Conservation (phyloP, 768 basidiomycete genomes). For the Strobilomyces echinocephalus region DNA sequence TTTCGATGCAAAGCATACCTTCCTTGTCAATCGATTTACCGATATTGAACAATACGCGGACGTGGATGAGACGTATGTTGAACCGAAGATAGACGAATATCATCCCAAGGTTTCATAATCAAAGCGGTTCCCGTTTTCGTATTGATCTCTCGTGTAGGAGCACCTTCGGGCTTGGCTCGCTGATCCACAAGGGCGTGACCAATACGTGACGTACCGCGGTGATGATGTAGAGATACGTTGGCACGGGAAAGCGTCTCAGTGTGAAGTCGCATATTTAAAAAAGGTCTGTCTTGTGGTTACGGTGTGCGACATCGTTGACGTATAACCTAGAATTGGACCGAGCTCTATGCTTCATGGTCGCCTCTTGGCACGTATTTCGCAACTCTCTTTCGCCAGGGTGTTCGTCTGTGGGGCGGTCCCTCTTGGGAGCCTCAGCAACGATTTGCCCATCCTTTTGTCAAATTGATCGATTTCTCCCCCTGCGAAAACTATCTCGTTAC, state of each 20-base stretch:
- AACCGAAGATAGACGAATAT: slow-evolving; percentile 72
- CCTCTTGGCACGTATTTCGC: slow-evolving; percentile 93
- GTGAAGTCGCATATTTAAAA: slow-evolving; percentile 71
- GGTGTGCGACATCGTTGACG: slow-evolving; percentile 6
- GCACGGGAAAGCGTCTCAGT: slow-evolving; percentile 88
- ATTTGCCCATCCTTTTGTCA: slow-evolving; percentile 93
- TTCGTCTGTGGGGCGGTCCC: slow-evolving; percentile 91
- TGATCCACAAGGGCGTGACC: slow-evolving; percentile 89
- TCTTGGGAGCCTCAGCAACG: slow-evolving; percentile 86
- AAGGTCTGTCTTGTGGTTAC: slow-evolving; percentile 45
- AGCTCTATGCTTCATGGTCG: slow-evolving; percentile 96
- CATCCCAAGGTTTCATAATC: slow-evolving; percentile 54
- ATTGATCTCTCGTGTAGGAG: slow-evolving; percentile 50
- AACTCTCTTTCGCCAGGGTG: slow-evolving; percentile 91
- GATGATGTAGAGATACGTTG: slow-evolving; percentile 88
- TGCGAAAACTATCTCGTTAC: slow-evolving; percentile 96
- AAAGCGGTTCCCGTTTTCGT: background rate
- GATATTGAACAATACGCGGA: slow-evolving; percentile 82
- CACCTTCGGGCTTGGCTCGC: slow-evolving; percentile 94
- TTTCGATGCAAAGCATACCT: slow-evolving; percentile 84
- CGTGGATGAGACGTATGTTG: slow-evolving; percentile 73
- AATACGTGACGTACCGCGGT: slow-evolving; percentile 90
- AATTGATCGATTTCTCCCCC: slow-evolving; percentile 95
- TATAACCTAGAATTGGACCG: slow-evolving; percentile 79
- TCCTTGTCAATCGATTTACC: slow-evolving; percentile 80